Percentiles rank a stretch among this genome's conserved stretches.
phyloP scores from a whole-genome alignment of 345 rosid species.

The Euphorbia pulcherrima region DNA sequence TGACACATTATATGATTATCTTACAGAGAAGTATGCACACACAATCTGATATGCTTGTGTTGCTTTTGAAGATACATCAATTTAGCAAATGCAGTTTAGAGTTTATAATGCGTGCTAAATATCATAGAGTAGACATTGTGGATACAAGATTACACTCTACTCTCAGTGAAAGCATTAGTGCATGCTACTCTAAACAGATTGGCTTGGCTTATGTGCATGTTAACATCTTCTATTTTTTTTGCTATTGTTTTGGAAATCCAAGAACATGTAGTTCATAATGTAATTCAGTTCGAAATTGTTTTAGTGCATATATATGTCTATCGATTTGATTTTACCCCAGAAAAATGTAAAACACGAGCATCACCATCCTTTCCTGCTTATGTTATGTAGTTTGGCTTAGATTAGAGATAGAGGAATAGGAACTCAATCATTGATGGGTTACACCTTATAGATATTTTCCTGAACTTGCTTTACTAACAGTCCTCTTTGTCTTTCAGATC shows the following conservation, averaged over 20 bases:
- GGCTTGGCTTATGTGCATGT: background rate
- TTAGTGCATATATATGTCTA: background rate
- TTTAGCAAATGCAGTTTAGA: background rate
- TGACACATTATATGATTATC: background rate
- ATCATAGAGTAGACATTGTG: background rate
- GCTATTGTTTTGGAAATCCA: background rate
- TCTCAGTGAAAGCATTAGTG: background rate
- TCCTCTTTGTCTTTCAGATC: slow-evolving; percentile 35
- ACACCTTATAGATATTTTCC: background rate
- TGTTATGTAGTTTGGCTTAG: background rate
- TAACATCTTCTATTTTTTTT: background rate
- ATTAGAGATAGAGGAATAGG: no score
- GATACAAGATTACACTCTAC: no score
- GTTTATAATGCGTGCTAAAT: background rate
- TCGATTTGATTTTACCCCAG: background rate
- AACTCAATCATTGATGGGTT: background rate
- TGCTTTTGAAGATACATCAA: background rate
- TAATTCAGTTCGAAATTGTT: background rate
- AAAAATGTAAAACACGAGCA: background rate
- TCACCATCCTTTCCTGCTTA: background rate
- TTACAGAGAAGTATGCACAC: background rate
- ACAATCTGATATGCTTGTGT: background rate
- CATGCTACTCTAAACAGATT: background rate
- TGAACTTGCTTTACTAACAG: background rate
- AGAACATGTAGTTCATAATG: background rate